Evolutionary conservation across 2,329 filamentous ascomycete species (phyloP), one percentile per base, ranked within the genome.

Genomic region (Colletotrichum lupini): DNA sequence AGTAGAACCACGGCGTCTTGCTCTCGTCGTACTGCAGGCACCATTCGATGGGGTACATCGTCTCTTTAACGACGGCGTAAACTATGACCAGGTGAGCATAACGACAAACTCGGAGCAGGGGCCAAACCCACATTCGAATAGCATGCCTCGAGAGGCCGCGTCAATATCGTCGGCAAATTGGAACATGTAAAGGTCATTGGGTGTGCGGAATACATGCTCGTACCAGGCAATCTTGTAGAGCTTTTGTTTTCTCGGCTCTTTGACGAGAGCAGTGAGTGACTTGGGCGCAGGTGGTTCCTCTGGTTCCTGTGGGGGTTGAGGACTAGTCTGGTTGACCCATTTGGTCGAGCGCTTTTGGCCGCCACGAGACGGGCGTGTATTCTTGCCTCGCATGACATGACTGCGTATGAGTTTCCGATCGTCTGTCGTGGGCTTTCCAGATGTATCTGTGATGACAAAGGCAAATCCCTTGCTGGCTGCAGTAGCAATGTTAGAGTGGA

Each of bases 1-100:
- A 81, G n/a, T 76, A 71, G 46, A 79, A 79, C 78, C 79, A 81
- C 42, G 63, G 42, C 0, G 42, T 74, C 5, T 76, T 78, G 37
- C 72, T 69, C 3, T 16, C 26, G 64, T 81, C 79, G 1, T 70
- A 49, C 0, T 75, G 68, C 63, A 79, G 74, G 59, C 80, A 81
- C 76, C 76, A 77, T 57, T 81, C 80, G 32, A 76, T 72, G 0
- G 80, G 80, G 19, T 80, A 81, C 59, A 81, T 74, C 4, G 74
- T 74, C 6, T 81, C 64, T 37, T 74, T 74, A 56, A 74, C 61
- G 0, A 60, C 16, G 4, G 56, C 49, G 37, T 63, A 74, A 32
- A 62, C 73, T 74, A 55, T 11, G n/a, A 8, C 6, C 14, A 22
- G 11, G 6, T 67, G n/a, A 61, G 60, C 24, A 32, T n/a, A 7